A percentile compares a stretch with the other conserved stretches of the same genome.
Conservation (phyloP, 495 filamentous ascomycete genomes). For the Xylaria scruposa region DNA sequence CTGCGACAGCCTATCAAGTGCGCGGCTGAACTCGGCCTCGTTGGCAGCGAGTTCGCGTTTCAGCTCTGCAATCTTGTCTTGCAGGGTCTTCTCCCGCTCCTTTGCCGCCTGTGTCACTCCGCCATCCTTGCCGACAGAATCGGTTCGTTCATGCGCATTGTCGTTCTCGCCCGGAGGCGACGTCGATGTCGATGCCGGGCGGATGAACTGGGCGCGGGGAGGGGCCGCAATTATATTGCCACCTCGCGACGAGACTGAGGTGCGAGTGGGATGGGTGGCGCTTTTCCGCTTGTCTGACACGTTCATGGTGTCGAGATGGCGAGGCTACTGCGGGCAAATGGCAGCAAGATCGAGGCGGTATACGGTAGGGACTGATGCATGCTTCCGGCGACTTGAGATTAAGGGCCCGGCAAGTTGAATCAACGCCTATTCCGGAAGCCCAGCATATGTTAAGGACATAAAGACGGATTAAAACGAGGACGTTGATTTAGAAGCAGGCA, state of each 20-base stretch:
- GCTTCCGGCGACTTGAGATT: slow-evolving; percentile 4
- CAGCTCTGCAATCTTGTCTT: slow-evolving; percentile 49
- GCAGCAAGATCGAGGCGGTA: slow-evolving; percentile 8
- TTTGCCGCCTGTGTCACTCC: slow-evolving; percentile 28
- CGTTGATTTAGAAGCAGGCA: neutral
- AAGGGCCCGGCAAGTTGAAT: neutral
- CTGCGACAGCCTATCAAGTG: slow-evolving; percentile 52
- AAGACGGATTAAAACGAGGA: neutral
- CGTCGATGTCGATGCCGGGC: slow-evolving; percentile 41
- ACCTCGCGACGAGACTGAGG: slow-evolving; percentile 32
- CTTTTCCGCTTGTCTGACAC: slow-evolving; percentile 44
- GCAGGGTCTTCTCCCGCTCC: slow-evolving; percentile 38
- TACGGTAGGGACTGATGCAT: slow-evolving; percentile 14
- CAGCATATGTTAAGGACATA: neutral
- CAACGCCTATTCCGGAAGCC: neutral
- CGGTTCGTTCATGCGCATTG: slow-evolving; percentile 20
- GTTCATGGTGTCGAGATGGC: slow-evolving; percentile 35
- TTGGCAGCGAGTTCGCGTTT: slow-evolving; percentile 52
- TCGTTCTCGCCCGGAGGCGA: slow-evolving; percentile 44
- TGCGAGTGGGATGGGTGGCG: slow-evolving; percentile 34
- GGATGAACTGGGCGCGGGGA: slow-evolving; percentile 46
- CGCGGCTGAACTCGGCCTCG: slow-evolving; percentile 53
- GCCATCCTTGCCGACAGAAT: slow-evolving; percentile 18
- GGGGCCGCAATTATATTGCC: slow-evolving; percentile 45
- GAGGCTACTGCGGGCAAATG: neutral